A percentile compares a stretch with the other conserved stretches of the same genome.
Evolutionary conservation across 371 early-diverging fungal species (phyloP).

Genomic region (Syncephalastrum racemosum): DNA sequence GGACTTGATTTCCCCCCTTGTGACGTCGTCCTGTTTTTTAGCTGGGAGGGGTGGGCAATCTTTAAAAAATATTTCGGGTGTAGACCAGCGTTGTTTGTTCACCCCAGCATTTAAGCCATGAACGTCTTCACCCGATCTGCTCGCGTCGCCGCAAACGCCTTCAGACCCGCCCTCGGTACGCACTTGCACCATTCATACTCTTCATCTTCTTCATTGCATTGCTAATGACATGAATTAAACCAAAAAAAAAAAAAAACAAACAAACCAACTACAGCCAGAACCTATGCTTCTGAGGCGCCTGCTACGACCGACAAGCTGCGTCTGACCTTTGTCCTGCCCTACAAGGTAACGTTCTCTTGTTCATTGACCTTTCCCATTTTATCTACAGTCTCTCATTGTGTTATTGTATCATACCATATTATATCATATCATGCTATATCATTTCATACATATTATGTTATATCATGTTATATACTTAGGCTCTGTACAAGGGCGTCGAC

Average conservation of each 20-base stretch:
- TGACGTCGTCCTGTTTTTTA: too few relatives aligned
- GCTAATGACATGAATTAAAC: conserved; percentile 1
- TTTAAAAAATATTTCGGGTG: too few relatives aligned
- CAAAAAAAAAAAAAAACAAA: background rate
- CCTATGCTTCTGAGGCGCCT: conserved; percentile 76
- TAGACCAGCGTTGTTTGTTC: too few relatives aligned
- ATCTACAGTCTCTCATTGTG: conserved; percentile 3
- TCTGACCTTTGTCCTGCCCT: conserved; percentile 90
- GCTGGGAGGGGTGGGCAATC: too few relatives aligned
- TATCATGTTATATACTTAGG: conserved; percentile 35
- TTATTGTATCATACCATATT: background rate
- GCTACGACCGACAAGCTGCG: conserved; percentile 75
- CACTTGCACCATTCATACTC: background rate
- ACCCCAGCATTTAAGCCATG: conserved; percentile 31
- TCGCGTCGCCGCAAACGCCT: conserved; percentile 49
- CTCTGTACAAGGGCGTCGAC: conserved; percentile 73
- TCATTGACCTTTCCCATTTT: background rate
- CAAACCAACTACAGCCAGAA: conserved; percentile 58
- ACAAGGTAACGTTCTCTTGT: conserved; percentile 65
- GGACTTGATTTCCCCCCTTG: too few relatives aligned
- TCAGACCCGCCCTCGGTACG: conserved; percentile 47
- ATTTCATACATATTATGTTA: too few relatives aligned
- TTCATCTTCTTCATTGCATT: conserved; percentile 8
- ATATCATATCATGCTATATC: background rate
- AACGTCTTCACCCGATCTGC: conserved; percentile 62